Evolutionary conservation across 2,329 filamentous ascomycete species (phyloP), one percentile per base, ranked within the genome.

Genomic region (Coleophoma cylindrospora): DNA sequence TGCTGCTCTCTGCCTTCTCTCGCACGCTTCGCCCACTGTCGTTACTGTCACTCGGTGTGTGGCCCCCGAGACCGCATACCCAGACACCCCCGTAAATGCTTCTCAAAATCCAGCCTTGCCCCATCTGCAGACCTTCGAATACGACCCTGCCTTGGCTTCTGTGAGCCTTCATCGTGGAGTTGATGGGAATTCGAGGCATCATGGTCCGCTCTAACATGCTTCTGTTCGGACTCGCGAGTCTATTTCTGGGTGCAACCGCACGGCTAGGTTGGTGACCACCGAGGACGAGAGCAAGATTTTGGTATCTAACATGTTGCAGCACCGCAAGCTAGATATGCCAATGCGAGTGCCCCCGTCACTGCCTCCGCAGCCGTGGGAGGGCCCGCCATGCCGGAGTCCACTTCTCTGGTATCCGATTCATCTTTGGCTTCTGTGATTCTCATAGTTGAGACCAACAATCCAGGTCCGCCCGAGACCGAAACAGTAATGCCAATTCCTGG

Each of bases 161-260:
- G 27, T 27, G 7, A 27, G 27, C 27, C 27, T 27, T 27, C 9
- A 27, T 27, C 27, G 6, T 27, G 34, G 47, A 41, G 47, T 45
- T 43, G 4, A 48, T 22, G 38, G 50, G 50, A 40, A 44, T 48
- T 50, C 40, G 27, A 56, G 44, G 40, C 45, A 60, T 59, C 45
- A 60, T 59, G 56, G 40, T 52, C 38, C 49, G 50, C 34, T 54
- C 45, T 19, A 45, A 34, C 47, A 22, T 44, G 48, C 22, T 34
- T 32, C 13, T 56, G 12, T 41, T 57, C 34, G 54, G 54, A 54
- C 44, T 41, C 22, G 40, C 49, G 21, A 50, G 56, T 22, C 50
- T 52, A 38, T 50, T 50, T 21, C 40, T 45, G 40, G 43, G 51
- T 11, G 51, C 45, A n/a, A 49, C 49, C 5, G 51, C 48, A 34